phyloP scores from a whole-genome alignment of 1,139 yeast genomes.

The Scheffersomyces illinoinensis region DNA sequence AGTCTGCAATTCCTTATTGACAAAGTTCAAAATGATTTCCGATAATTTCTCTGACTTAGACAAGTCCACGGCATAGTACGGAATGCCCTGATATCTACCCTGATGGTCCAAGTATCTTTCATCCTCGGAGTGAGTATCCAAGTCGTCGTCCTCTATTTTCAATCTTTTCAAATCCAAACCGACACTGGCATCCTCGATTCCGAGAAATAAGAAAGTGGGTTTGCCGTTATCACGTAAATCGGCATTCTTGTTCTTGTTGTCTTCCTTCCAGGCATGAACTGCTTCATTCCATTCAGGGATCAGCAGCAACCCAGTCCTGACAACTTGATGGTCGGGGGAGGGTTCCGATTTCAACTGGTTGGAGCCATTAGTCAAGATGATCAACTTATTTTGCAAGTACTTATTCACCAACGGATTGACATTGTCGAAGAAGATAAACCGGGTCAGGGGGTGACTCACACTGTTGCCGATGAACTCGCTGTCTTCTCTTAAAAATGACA shows the following conservation, averaged over 20 bases:
- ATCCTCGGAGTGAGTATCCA: conserved; percentile 3
- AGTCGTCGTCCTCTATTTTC: conserved; percentile 25
- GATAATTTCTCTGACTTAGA: conserved; percentile 31
- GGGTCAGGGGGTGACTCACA: conserved; percentile 50
- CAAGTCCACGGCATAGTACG: conserved; percentile 77
- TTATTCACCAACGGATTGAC: conserved; percentile 41
- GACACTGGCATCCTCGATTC: conserved; percentile 60
- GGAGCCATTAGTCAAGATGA: conserved; percentile 39
- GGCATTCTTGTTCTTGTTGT: conserved; percentile 36
- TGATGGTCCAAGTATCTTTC: conserved; percentile 43
- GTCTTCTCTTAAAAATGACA: conserved; percentile 76
- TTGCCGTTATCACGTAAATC: conserved; percentile 31
- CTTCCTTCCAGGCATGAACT: conserved; percentile 28
- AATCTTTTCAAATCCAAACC: conserved; percentile 32
- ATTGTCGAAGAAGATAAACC: conserved; percentile 52
- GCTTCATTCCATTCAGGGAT: conserved; percentile 25
- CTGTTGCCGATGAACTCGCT: conserved; percentile 57
- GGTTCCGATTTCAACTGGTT: conserved; percentile 15
- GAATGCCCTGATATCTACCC: conserved; percentile 64
- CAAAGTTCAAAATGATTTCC: conserved; percentile 19
- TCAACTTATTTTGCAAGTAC: conserved; percentile 27
- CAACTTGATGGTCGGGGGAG: conserved; percentile 12
- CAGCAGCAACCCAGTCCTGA: conserved; percentile 17
- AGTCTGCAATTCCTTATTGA: conserved; percentile 1
- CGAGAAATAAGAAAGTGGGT: conserved; percentile 62